Evolutionary conservation across 2,329 filamentous ascomycete genomes (phyloP).

Genomic region (Colletotrichum salicis): DNA sequence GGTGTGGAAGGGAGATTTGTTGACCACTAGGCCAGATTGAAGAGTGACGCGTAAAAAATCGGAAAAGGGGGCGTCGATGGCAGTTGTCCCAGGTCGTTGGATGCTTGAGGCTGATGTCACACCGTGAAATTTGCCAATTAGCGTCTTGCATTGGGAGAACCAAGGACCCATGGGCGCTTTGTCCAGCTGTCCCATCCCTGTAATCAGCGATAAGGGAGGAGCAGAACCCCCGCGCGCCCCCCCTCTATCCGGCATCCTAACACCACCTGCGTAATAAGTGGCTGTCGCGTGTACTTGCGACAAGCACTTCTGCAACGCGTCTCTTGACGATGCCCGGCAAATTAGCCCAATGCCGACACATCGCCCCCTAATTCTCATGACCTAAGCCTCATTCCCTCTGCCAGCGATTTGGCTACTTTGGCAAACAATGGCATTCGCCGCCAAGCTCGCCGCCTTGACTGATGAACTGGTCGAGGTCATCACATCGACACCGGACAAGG

Average conservation of each 20-base stretch:
- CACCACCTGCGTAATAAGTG: not conserved
- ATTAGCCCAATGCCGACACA: not conserved
- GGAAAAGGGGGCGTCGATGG: conserved; percentile 30
- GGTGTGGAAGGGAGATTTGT: conserved; percentile 22
- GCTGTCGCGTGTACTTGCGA: conserved; percentile 3
- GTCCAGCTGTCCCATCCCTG: conserved; percentile 26
- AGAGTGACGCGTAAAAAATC: conserved; percentile 29
- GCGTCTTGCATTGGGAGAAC: conserved; percentile 9
- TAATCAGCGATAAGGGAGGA: conserved; percentile 26
- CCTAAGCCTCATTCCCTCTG: not conserved
- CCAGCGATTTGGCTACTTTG: not conserved
- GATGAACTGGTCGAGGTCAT: conserved; percentile 77
- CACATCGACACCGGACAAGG: conserved; percentile 64
- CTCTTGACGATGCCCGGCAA: not conserved
- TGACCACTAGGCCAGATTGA: conserved; percentile 19
- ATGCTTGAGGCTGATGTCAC: conserved; percentile 35
- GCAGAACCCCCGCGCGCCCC: conserved; percentile 26
- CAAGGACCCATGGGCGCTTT: conserved; percentile 18
- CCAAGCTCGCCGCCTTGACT: conserved; percentile 70
- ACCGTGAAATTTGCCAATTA: conserved; percentile 33
- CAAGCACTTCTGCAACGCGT: conserved; percentile 8
- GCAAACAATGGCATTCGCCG: conserved; percentile 74
- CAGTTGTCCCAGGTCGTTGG: conserved; percentile 20
- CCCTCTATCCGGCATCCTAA: conserved; percentile 6
- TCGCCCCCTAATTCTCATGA: not conserved